Conservation (phyloP, 164 flowering plant genomes). For the Saururus chinensis region DNA sequence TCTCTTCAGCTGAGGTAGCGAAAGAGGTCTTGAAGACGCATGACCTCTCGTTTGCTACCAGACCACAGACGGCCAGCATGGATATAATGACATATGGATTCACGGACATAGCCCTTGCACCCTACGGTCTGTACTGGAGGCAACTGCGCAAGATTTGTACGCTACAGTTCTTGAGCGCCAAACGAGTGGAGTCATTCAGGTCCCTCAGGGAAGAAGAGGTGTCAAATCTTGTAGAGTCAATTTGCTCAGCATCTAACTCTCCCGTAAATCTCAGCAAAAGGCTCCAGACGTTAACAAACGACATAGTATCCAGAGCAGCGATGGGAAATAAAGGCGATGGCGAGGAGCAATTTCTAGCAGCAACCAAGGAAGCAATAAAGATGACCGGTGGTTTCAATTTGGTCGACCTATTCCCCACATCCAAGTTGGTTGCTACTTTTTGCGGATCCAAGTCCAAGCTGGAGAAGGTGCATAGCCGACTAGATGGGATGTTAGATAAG, state of each 20-base stretch:
- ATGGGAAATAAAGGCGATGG: constrained; percentile 27
- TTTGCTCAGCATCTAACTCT: constrained; percentile 6
- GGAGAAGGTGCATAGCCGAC: constrained; percentile 9
- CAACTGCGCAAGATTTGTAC: constrained; percentile 10
- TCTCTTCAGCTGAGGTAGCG: constrained; percentile 4
- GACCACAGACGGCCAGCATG: not conserved
- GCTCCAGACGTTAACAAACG: constrained; percentile 10
- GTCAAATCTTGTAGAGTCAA: constrained; percentile 4
- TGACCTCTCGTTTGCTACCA: constrained; percentile 10
- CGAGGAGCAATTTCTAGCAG: constrained; percentile 19
- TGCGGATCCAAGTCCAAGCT: constrained; percentile 14
- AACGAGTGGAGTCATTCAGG: constrained; percentile 9
- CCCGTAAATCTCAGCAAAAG: constrained; percentile 11
- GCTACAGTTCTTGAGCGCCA: constrained; percentile 9
- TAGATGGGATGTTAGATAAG: constrained; percentile 14
- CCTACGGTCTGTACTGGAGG: constrained; percentile 13
- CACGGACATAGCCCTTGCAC: constrained; percentile 9
- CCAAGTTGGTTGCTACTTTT: constrained; percentile 12
- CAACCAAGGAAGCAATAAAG: constrained; percentile 2
- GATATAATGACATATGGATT: constrained; percentile 2
- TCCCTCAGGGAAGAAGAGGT: constrained; percentile 15
- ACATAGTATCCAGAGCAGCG: constrained; percentile 20
- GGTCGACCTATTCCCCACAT: constrained; percentile 18
- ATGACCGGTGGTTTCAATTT: constrained; percentile 21
- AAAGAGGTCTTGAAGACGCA: constrained; percentile 16